Base-by-base conservation (phyloP, 2,329 filamentous ascomycete species). In the Davidsoniella australis region DNA sequence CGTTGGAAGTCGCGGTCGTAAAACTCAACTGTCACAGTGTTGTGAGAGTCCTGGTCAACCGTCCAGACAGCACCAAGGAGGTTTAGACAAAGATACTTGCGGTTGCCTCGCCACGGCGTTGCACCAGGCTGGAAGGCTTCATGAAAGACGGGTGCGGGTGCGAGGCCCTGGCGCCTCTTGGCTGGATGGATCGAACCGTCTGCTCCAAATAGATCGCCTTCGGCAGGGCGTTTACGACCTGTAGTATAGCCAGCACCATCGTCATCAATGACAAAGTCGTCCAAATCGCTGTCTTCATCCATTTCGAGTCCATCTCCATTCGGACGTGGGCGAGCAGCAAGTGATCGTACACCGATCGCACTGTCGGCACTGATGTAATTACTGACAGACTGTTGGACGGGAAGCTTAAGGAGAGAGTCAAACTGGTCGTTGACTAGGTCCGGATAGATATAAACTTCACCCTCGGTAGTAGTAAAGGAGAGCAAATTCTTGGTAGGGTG, bases 21-120 rank as follows among this genome's bases (percentile, higher is more conserved):
- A 62, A 98, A 98, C 59, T 96, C 91, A 2, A 96, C 88, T 0
- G 88, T 95, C 9, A 98, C 81, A 1, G 91, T 98, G 61, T 96
- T 78, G 57, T 89, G 82, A 0, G 82, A 84, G 59, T 95, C 88
- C 63, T 98, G 91, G 57, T 94, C 85, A 16, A 98, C 85, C 0
- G 89, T 96, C 86, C 91, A 98, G 7, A 95, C 85, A 59, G 93
- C 91, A 1, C 93, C 91, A 48, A 88, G 85, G 52, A 98, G 68
- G 60, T 96, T 96, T 39, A 96, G 74, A 59, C 86, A 94, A 1
- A 98, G 73, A 60, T 98, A 94, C 60, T 89, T 85, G 55, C 91
- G 75, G 62, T 94, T 91, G 1, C 91, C 91, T 54, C 86, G 78
- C 93, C 91, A 98, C 0, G 89, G 89, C 0, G 91, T 98, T 48